Evolutionary conservation across 169 alveolate genomes (phyloP), one percentile per base, ranked within the genome.

Genomic region (Plasmodium relictum): DNA sequence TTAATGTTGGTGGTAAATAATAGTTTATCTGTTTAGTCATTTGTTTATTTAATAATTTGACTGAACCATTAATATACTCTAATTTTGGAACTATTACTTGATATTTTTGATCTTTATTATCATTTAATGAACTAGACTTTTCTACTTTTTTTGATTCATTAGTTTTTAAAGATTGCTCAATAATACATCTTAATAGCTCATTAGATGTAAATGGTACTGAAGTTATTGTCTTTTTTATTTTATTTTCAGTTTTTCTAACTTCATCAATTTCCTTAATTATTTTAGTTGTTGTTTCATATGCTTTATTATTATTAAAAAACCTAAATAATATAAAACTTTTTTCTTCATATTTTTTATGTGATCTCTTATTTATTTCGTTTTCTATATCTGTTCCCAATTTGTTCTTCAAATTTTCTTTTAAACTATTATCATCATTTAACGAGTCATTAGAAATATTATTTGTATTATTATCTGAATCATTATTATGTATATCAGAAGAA

Each of bases 1-100:
- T 93, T n/a, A 92, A 74, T 3, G 94, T 90, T 4, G 96, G 95
- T 20, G 96, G 96, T 20, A 94, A 88, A 73, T 73, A 78, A 37
- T 92, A 91, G 37, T 74, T 69, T 10, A 94, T 88, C 74, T 92
- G 93, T 66, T 74, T 78, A 0, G 93, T 92, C 93, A 94, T 94
- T 24, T 92, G 93, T 37, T 80, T 76, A 9, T 37, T 92, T 66
- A 94, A 74, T 65, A 94, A 83, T 68, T 62, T 83, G 5, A 66
- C 91, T 39, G 85, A 22, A 45, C 83, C 91, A 45, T 39, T 83
- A 18, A 68, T 69, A 61, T 83, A 83, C 37, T 68, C 91, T 45
- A 83, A 44, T 58, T 83, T 83, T 0, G 91, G 91, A 10, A 39
- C 42, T 59, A 62, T 66, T 9, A 59, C 73, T 68, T 66, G 54